Conservation (phyloP, 2,329 filamentous ascomycete species). For the Stachybotrys echinatus region DNA sequence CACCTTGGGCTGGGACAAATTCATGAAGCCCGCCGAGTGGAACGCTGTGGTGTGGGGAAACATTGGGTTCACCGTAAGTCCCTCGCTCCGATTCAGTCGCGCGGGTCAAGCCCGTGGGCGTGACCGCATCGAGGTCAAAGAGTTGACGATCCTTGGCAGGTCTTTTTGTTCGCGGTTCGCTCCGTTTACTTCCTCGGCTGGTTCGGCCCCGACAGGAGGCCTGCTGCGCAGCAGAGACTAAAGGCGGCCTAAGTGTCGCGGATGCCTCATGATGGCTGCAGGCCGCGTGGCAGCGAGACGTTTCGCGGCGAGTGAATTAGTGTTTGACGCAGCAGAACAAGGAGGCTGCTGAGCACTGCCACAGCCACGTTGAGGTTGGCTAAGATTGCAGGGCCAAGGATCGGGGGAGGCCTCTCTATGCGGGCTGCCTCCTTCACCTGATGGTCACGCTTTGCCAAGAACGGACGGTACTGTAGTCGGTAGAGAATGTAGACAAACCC, state of each 20-base stretch:
- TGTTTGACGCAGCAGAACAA: too few species aligned
- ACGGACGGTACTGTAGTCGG: background rate
- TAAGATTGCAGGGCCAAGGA: background rate
- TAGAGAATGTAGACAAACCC: background rate
- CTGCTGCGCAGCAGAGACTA: constrained; percentile 9
- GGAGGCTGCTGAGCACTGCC: background rate
- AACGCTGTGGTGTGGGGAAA: constrained; percentile 72
- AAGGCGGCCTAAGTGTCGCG: constrained; percentile 16
- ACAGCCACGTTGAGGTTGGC: background rate
- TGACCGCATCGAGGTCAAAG: background rate
- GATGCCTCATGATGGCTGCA: background rate
- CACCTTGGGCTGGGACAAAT: constrained; percentile 50
- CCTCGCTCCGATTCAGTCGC: background rate
- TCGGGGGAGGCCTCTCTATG: background rate
- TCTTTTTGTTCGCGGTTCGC: constrained; percentile 51
- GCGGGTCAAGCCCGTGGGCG: background rate
- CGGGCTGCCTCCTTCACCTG: too few species aligned
- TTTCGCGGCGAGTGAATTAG: too few species aligned
- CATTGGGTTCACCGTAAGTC: constrained; percentile 56
- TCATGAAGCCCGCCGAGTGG: constrained; percentile 53
- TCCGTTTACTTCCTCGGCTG: constrained; percentile 52
- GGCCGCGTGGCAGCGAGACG: background rate
- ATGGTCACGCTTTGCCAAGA: background rate
- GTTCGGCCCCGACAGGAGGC: constrained; percentile 45
- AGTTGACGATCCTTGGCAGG: constrained; percentile 21